These are phyloP conservation scores for Arachis monticola DNA, from an alignment of 331 rosid genomes.

Conservation along the genomic window DNA sequence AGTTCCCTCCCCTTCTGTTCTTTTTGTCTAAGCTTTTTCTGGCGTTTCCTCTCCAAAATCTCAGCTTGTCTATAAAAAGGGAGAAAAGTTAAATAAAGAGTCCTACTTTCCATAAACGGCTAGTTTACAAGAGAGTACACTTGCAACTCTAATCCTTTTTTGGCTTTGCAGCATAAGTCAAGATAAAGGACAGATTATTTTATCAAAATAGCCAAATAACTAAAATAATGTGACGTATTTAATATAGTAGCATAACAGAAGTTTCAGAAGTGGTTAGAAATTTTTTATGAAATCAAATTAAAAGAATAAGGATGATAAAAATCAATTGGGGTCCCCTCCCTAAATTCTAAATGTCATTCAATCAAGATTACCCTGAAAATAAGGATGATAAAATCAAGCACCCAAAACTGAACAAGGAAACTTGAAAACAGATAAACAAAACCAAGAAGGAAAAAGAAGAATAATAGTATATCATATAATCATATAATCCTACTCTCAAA, in stretches of 20 bases:
- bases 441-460: conserved; percentile 10
- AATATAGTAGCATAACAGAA: conserved; percentile 18
- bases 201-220: background rate
- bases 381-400: too few species aligned
- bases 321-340: too few species aligned
- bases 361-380: too few species aligned
- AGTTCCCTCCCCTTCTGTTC: conserved; percentile 69
- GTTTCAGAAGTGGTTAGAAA: background rate
- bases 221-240: background rate
- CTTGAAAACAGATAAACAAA: too few species aligned
- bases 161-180: conserved; percentile 20
- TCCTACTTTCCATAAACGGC: conserved; percentile 6
- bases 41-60: conserved; percentile 78
- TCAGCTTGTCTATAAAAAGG: conserved; percentile 66
- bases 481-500: background rate
- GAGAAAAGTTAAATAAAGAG: conserved; percentile 29
- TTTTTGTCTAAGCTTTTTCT: conserved; percentile 88
- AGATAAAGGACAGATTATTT: conserved; percentile 19
- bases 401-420: conserved; percentile 26
- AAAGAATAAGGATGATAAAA: too few species aligned
- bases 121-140: conserved; percentile 31
- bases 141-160: conserved; percentile 16
- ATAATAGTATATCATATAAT: background rate
- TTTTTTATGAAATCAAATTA: too few species aligned
- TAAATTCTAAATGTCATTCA: too few species aligned